Evolutionary conservation across 202 grass and related monocot species (phyloP).

Genomic region (Zoysia matrella): DNA sequence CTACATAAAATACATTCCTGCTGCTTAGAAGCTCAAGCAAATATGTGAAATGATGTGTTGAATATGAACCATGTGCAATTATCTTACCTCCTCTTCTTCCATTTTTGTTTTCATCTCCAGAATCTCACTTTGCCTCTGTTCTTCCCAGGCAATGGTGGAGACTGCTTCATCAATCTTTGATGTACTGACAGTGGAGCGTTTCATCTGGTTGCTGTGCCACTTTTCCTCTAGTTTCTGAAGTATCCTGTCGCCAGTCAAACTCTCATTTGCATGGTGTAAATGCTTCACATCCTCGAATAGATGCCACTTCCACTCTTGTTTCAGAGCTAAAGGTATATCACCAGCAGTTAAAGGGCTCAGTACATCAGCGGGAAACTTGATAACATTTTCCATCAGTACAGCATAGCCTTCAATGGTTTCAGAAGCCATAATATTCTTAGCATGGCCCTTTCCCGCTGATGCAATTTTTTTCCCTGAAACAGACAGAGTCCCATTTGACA

Average conservation of each 20-base stretch:
- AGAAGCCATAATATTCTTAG: slow-evolving; percentile 85
- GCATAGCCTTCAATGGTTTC: slow-evolving; percentile 85
- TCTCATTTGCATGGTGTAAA: slow-evolving; percentile 52
- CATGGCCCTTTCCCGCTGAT: slow-evolving; percentile 73
- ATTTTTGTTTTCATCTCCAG: slow-evolving; percentile 62
- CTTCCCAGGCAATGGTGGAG: slow-evolving; percentile 82
- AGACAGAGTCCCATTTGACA: slow-evolving; percentile 77
- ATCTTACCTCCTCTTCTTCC: slow-evolving; percentile 88
- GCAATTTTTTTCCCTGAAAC: slow-evolving; percentile 74
- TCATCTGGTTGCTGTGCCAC: slow-evolving; percentile 56
- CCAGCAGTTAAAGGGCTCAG: slow-evolving; percentile 56
- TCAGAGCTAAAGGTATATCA: slow-evolving; percentile 77
- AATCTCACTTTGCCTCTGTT: slow-evolving; percentile 76
- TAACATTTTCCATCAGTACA: slow-evolving; percentile 69
- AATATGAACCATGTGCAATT: slow-evolving; percentile 13
- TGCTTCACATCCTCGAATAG: slow-evolving; percentile 70
- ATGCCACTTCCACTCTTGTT: slow-evolving; percentile 90
- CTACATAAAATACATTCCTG: slow-evolving; percentile 60
- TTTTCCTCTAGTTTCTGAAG: slow-evolving; percentile 76
- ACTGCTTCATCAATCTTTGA: slow-evolving; percentile 69
- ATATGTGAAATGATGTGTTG: slow-evolving; percentile 16
- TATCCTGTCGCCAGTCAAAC: slow-evolving; percentile 59
- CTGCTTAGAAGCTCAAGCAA: slow-evolving; percentile 6
- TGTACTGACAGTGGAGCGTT: slow-evolving; percentile 41
- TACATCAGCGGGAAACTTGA: slow-evolving; percentile 78